phyloP scores from a whole-genome alignment of 2,329 filamentous ascomycete species.

The Aspergillus spinulosporus region DNA sequence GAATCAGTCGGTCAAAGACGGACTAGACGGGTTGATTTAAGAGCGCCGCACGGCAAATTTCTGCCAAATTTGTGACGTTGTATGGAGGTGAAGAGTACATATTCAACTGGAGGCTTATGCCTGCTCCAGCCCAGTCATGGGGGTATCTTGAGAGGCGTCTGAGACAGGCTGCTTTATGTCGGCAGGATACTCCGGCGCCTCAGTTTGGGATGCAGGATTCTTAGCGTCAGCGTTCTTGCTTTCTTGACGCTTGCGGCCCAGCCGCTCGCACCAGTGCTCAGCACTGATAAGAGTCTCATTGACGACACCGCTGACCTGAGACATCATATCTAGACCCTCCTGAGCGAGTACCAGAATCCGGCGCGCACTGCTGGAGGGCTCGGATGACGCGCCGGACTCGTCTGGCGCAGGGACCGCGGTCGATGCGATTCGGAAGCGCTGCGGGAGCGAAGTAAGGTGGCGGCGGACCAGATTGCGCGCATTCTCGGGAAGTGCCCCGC shows the following conservation, averaged over 20 bases:
- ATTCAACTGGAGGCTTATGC: slow-evolving; percentile 17
- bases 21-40: not conserved
- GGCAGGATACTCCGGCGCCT: slow-evolving; percentile 22
- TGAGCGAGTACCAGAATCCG: slow-evolving; percentile 81
- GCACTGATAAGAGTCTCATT: slow-evolving; percentile 88
- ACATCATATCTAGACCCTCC: slow-evolving; percentile 92
- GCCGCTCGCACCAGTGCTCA: slow-evolving; percentile 82
- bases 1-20: not conserved
- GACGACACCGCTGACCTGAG: slow-evolving; percentile 82
- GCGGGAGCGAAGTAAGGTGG: slow-evolving; percentile 80
- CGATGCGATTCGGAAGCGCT: slow-evolving; percentile 74
- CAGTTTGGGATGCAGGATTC: slow-evolving; percentile 20
- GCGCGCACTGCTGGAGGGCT: slow-evolving; percentile 62
- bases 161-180: slow-evolving; percentile 33
- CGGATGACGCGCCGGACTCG: slow-evolving; percentile 37
- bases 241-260: slow-evolving; percentile 57
- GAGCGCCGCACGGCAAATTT: not conserved
- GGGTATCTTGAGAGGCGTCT: slow-evolving; percentile 31
- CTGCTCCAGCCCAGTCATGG: slow-evolving; percentile 39
- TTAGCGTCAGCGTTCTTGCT: slow-evolving; percentile 21
- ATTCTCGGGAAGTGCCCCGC: slow-evolving; percentile 88
- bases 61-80: not conserved
- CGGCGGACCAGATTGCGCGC: slow-evolving; percentile 78
- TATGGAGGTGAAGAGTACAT: not conserved
- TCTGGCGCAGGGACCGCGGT: slow-evolving; percentile 45